phyloP scores from a whole-genome alignment of 1,284 basidiomycete species.

The Cutaneotrichosporon arboriforme region DNA sequence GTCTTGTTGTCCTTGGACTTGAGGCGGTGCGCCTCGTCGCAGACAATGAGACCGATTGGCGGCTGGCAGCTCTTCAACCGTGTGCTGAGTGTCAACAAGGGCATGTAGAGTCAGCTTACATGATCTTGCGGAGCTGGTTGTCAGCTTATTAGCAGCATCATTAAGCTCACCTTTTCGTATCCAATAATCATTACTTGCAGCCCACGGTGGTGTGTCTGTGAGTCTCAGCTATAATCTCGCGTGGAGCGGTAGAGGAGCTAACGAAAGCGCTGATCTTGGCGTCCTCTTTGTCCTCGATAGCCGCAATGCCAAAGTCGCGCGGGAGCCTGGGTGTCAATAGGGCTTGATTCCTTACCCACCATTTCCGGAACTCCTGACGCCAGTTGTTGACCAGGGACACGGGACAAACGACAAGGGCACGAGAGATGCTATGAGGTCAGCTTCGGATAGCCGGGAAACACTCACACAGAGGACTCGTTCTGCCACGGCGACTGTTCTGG shows the following conservation, averaged over 20 bases:
- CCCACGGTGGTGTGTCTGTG: slow-evolving; percentile 55
- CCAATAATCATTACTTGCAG: slow-evolving; percentile 87
- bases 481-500: slow-evolving; percentile 71
- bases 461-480: slow-evolving; percentile 53
- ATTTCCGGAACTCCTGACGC: slow-evolving; percentile 92
- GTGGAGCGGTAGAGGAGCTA: no score
- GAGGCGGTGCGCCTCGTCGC: slow-evolving; percentile 94
- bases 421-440: slow-evolving; percentile 53
- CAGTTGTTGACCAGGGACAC: slow-evolving; percentile 94
- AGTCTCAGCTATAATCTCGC: slow-evolving; percentile 5
- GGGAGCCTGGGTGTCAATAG: slow-evolving; percentile 7
- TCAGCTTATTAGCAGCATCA: neutral
- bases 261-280: slow-evolving; percentile 65
- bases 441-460: neutral
- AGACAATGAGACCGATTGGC: slow-evolving; percentile 86
- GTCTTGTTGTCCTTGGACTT: slow-evolving; percentile 89
- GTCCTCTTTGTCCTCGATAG: slow-evolving; percentile 69
- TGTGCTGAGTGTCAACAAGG: slow-evolving; percentile 31
- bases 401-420: slow-evolving; percentile 88
- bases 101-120: slow-evolving; percentile 52
- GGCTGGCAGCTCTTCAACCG: slow-evolving; percentile 53
- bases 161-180: slow-evolving; percentile 63
- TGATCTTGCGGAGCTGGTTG: slow-evolving; percentile 63
- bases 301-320: slow-evolving; percentile 55
- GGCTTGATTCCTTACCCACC: slow-evolving; percentile 50